Evolutionary conservation across 495 filamentous ascomycete species (phyloP).

Genomic region (Hypoxylon cercidicola): DNA sequence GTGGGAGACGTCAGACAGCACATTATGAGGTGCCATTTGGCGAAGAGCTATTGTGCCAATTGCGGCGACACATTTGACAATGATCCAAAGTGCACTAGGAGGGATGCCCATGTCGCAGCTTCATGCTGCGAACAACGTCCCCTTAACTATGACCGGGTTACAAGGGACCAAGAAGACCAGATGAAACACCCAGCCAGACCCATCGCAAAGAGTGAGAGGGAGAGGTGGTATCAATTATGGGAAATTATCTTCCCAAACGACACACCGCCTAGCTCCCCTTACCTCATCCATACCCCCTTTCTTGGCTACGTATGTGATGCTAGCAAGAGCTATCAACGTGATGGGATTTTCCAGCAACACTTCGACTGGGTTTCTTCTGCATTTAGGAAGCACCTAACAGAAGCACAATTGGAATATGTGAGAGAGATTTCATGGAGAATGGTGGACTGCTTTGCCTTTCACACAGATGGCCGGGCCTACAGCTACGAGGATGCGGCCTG

Average conservation of each 20-base stretch:
- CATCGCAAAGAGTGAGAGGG: neutral
- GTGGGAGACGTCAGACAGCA: constrained; percentile 36
- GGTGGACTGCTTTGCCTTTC: too few relatives aligned
- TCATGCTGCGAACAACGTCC: neutral
- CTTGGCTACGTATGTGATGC: too few relatives aligned
- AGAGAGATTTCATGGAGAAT: too few relatives aligned
- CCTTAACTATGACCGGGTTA: constrained; percentile 4
- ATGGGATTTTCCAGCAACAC: too few relatives aligned
- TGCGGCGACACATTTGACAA: constrained; percentile 25
- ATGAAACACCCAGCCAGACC: constrained; percentile 1
- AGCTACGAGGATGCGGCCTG: too few relatives aligned
- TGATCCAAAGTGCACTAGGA: neutral
- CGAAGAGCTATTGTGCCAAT: constrained; percentile 3
- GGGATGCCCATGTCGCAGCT: constrained; percentile 7
- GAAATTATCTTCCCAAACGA: constrained; percentile 18
- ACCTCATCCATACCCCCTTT: neutral
- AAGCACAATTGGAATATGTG: too few relatives aligned
- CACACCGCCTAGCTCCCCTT: constrained; percentile 3
- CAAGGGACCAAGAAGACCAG: neutral
- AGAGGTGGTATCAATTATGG: constrained; percentile 35
- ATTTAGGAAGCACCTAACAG: too few relatives aligned
- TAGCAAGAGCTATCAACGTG: too few relatives aligned
- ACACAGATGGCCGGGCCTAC: too few relatives aligned
- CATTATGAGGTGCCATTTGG: constrained; percentile 16
- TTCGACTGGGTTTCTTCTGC: too few relatives aligned